A percentile compares a stretch with the other conserved stretches of the same genome.
Conservation (phyloP, 2,329 filamentous ascomycete species). For the Graphilbum sp. region DNA sequence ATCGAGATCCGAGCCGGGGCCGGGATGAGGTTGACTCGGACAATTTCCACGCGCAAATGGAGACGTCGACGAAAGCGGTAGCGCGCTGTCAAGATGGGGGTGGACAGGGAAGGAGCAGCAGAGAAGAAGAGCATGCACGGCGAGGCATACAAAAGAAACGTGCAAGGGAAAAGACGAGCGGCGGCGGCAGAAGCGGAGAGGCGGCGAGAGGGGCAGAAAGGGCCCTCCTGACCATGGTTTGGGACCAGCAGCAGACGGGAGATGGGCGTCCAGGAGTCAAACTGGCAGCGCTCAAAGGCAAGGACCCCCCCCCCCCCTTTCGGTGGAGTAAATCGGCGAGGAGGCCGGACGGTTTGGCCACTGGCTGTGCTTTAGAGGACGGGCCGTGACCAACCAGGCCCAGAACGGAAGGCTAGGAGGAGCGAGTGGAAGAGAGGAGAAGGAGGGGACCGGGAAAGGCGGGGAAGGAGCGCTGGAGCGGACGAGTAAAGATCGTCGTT, state of each 20-base stretch:
- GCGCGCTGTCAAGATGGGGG: no score
- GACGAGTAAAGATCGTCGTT: no score
- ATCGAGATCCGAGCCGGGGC: no score
- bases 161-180: background rate
- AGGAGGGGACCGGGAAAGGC: background rate
- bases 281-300: no score
- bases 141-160: background rate
- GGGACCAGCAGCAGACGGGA: no score
- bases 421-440: background rate
- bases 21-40: no score
- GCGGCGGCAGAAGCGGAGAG: background rate
- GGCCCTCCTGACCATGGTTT: no score
- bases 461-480: background rate
- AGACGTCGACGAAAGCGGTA: no score
- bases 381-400: slow-evolving; percentile 2
- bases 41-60: no score
- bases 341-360: slow-evolving; percentile 1
- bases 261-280: no score
- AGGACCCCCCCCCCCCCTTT: no score
- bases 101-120: background rate
- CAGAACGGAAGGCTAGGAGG: slow-evolving; percentile 2
- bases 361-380: slow-evolving; percentile 1
- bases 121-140: background rate
- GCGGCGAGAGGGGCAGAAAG: background rate
- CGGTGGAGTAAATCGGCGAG: no score